Conservation (phyloP, 371 early-diverging fungal genomes). For the Batkoa obscura region DNA sequence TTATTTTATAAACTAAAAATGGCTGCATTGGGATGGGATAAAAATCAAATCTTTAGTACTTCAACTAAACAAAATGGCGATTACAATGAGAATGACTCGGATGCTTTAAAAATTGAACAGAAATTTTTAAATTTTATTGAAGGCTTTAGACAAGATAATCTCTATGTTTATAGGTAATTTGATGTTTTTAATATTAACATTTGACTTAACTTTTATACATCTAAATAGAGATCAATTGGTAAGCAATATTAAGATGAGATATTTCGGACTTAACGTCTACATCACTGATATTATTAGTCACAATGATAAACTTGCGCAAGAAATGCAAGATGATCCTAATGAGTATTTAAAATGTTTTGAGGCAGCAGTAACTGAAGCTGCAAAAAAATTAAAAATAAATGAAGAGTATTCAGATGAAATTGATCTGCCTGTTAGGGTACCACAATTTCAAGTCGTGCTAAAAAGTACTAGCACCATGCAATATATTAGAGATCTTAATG, state of each 20-base stretch:
- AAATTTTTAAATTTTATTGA: neutral
- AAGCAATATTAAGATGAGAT: slow-evolving; percentile 52
- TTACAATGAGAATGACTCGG: slow-evolving; percentile 14
- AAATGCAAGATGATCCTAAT: slow-evolving; percentile 50
- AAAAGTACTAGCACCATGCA: slow-evolving; percentile 64
- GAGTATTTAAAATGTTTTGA: slow-evolving; percentile 77
- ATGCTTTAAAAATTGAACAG: neutral
- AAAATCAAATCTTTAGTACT: slow-evolving; percentile 48
- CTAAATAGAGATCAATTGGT: slow-evolving; percentile 66
- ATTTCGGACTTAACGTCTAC: slow-evolving; percentile 65
- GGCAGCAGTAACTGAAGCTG: slow-evolving; percentile 48
- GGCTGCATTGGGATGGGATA: slow-evolving; percentile 63
- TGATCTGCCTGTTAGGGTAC: slow-evolving; percentile 10
- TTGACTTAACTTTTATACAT: neutral
- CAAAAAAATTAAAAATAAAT: slow-evolving; percentile 36
- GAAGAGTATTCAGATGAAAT: slow-evolving; percentile 17
- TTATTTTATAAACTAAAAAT: too few species aligned
- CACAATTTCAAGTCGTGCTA: slow-evolving; percentile 78
- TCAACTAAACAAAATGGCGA: slow-evolving; percentile 40
- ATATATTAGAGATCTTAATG: slow-evolving; percentile 67
- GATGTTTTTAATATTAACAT: neutral
- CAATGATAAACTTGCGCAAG: slow-evolving; percentile 64
- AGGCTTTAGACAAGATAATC: slow-evolving; percentile 3
- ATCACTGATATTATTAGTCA: slow-evolving; percentile 60
- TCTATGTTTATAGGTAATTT: neutral